phyloP scores from a whole-genome alignment of 768 basidiomycete genomes.

The Calocybe gangraenosa region DNA sequence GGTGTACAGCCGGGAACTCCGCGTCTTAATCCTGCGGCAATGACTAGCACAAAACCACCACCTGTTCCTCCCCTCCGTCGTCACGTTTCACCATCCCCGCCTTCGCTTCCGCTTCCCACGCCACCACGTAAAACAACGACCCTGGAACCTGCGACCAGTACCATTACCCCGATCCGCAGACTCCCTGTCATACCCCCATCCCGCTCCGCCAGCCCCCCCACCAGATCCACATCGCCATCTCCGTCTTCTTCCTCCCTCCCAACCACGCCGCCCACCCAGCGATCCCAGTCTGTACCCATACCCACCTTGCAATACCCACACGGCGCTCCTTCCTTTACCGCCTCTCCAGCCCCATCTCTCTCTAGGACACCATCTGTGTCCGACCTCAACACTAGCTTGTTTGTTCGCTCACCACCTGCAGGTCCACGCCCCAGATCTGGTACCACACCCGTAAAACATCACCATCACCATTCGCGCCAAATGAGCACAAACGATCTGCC shows the following conservation, averaged over 20 bases:
- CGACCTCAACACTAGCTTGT: constrained; percentile 4
- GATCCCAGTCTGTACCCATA: neutral
- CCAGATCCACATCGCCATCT: constrained; percentile 1
- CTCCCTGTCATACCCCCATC: constrained; percentile 14
- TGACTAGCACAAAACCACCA: constrained; percentile 1
- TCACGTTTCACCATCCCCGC: constrained; percentile 2
- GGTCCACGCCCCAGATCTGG: constrained; percentile 18
- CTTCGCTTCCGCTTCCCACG: neutral
- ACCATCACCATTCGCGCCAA: too few species aligned
- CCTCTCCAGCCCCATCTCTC: constrained; percentile 4
- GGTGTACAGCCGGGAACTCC: constrained; percentile 14
- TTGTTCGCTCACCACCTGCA: constrained; percentile 12
- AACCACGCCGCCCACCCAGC: constrained; percentile 1
- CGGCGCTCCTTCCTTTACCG: too few species aligned
- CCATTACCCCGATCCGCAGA: constrained; percentile 9
- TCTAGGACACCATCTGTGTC: constrained; percentile 5
- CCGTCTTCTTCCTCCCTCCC: neutral
- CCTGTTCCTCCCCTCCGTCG: constrained; percentile 2
- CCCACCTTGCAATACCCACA: too few species aligned
- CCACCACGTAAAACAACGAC: neutral
- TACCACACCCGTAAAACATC: neutral
- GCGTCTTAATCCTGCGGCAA: constrained; percentile 9
- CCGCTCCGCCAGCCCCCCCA: neutral
- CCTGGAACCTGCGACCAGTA: too few species aligned
- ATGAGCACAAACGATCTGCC: constrained; percentile 6